Evolutionary conservation across 805 yeast genomes (phyloP), one percentile per base, ranked within the genome.

Genomic region (Spathaspora hagerdaliae): DNA sequence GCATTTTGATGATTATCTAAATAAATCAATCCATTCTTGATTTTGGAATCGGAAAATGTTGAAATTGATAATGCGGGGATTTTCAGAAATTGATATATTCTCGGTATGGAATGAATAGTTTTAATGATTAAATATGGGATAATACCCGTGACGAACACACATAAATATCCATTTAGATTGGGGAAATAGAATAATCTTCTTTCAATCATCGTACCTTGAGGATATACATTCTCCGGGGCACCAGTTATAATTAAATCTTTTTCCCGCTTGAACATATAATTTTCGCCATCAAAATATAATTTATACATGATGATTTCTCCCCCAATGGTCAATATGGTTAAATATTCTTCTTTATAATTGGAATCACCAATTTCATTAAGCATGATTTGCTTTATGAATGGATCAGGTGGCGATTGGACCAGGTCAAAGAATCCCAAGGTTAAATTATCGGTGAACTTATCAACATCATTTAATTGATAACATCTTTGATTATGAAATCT

Each of bases 151-250:
- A 88, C 78, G 53, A 87, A 75, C 1, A 88, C 75, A 13, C 81
- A 73, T 0, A 82, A 74, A 48, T 74, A 72, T 0, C 83, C 87
- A 50, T 78, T 78, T 39, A 82, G 67, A 47, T 79, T 74, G 5
- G 79, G 74, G 49, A 85, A 65, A 59, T 82, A 74, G 45, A 80
- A 77, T 64, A 83, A 67, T 48, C 80, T 77, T 62, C 94, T 75
- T 61, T 87, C 95, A 39, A 85, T 75, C 5, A 73, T 73, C 0
- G 84, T 85, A 37, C 87, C 87, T 47, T 78, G 73, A 1, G 86
- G 74, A 55, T 81, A 84, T 1, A 91, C 85, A 60, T 85, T 85
- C 45, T 81, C 85, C 1, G 94, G 92, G 0, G 92, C 94, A 45
- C 95, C 95, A 1, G 88, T 81, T 9, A 84, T 73, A 4, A 65